Evolutionary conservation across 2,329 filamentous ascomycete genomes (phyloP).

Genomic region (Ascochyta koolunga): DNA sequence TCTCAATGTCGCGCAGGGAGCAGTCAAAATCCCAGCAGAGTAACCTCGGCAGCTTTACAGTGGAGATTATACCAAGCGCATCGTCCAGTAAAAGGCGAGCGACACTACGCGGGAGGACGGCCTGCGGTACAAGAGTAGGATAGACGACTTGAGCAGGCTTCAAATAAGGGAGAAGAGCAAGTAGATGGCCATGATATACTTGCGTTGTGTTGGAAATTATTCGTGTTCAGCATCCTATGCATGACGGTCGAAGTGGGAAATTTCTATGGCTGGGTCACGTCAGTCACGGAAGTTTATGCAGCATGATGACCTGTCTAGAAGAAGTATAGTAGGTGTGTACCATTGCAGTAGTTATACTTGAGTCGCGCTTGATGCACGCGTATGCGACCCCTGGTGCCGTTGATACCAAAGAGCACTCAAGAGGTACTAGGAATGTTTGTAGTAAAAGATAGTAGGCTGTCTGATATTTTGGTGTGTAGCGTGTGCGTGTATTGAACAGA

Average conservation of each 20-base stretch:
- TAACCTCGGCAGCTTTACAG: constrained; percentile 27
- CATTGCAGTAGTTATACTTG: too few species aligned
- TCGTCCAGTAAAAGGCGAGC: constrained; percentile 20
- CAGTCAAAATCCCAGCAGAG: constrained; percentile 25
- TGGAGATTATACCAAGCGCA: constrained; percentile 24
- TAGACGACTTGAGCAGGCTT: constrained; percentile 36
- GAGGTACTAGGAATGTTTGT: too few species aligned
- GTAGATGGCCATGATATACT: constrained; percentile 30
- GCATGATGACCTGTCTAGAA: constrained; percentile 14
- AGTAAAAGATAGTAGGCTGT: too few species aligned
- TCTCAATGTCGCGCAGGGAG: background rate
- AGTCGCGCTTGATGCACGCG: too few species aligned
- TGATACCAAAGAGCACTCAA: too few species aligned
- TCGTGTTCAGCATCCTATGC: constrained; percentile 28
- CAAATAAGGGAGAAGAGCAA: constrained; percentile 23
- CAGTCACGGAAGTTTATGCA: background rate
- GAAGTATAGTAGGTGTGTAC: constrained; percentile 9
- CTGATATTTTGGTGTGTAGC: background rate
- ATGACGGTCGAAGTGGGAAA: constrained; percentile 24
- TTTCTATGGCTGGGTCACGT: constrained; percentile 19
- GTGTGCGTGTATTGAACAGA: background rate
- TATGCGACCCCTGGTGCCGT: too few species aligned
- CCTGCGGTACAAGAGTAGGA: constrained; percentile 36
- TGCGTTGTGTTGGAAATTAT: constrained; percentile 20
- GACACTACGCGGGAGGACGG: constrained; percentile 25